Evolutionary conservation across 139 green algal species (phyloP).

Genomic region (Chlorella vulgaris): DNA sequence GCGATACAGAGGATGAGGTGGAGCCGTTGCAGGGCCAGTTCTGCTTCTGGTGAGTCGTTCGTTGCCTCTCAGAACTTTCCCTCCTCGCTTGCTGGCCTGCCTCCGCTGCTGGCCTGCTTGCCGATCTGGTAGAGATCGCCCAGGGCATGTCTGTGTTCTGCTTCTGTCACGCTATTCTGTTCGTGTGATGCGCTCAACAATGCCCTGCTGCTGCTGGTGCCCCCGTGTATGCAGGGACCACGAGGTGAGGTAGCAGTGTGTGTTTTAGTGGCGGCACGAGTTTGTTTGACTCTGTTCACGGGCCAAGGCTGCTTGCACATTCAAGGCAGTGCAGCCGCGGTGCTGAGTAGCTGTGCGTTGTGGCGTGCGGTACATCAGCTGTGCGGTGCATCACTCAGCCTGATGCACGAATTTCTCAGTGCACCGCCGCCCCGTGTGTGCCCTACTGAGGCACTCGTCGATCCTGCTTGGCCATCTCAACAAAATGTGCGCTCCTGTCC

Average conservation of each 20-base stretch:
- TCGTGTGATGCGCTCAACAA: not conserved
- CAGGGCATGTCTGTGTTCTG: not conserved
- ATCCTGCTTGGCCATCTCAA: no score
- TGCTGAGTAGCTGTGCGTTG: no score
- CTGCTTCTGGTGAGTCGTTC: not conserved
- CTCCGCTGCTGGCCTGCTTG: not conserved
- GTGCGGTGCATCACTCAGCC: no score
- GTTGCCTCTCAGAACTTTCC: conserved; percentile 54
- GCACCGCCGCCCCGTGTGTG: no score
- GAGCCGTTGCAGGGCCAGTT: not conserved
- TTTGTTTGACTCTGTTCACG: no score
- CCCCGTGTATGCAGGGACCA: conserved; percentile 3
- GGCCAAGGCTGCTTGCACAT: not conserved
- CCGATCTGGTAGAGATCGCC: not conserved
- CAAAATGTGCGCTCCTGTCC: no score
- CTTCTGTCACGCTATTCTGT: not conserved
- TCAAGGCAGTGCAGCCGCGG: not conserved
- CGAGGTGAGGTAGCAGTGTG: not conserved
- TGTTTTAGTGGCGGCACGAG: not conserved
- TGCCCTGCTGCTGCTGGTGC: not conserved
- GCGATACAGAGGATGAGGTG: not conserved
- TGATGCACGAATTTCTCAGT: no score
- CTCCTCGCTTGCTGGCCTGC: not conserved
- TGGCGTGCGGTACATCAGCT: no score
- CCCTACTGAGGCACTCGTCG: no score